These are phyloP conservation scores for Talaromyces amestolkiae DNA, from an alignment of 2,329 filamentous ascomycete genomes.

Conservation along the genomic window DNA sequence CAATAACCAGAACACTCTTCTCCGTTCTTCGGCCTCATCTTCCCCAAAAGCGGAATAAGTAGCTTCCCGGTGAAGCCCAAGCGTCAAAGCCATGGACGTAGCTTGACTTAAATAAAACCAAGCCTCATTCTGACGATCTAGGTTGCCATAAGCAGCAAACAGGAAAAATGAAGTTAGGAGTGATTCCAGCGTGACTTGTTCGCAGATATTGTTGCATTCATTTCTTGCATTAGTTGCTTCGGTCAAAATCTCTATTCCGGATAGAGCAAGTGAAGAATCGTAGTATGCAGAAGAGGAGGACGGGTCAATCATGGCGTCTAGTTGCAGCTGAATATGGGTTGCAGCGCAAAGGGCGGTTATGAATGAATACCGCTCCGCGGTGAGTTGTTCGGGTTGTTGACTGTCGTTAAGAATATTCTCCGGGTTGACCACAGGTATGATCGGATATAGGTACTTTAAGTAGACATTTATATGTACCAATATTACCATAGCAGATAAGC, in stretches of 20 bases:
- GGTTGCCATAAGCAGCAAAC: conserved; percentile 68
- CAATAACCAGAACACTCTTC: conserved; percentile 71
- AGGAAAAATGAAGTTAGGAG: conserved; percentile 74
- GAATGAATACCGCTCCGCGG: conserved; percentile 40
- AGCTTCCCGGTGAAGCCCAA: conserved; percentile 45
- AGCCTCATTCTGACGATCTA: conserved; percentile 71
- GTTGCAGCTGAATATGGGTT: conserved; percentile 46
- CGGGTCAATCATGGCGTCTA: conserved; percentile 32
- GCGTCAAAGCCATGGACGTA: conserved; percentile 59
- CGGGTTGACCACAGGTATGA: conserved; percentile 43
- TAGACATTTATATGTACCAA: conserved; percentile 43
- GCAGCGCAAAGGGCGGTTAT: conserved; percentile 43
- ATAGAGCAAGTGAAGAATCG: conserved; percentile 57
- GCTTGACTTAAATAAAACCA: conserved; percentile 79
- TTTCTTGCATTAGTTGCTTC: conserved; percentile 54
- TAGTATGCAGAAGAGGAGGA: conserved; percentile 48
- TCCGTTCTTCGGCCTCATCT: conserved; percentile 60
- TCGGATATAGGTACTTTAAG: conserved; percentile 43
- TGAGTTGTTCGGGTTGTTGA: conserved; percentile 54
- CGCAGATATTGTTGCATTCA: conserved; percentile 42
- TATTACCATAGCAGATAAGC: conserved; percentile 34
- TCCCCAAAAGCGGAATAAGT: conserved; percentile 50
- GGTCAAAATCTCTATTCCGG: conserved; percentile 65
- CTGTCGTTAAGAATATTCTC: conserved; percentile 37
- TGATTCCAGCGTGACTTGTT: conserved; percentile 40